phyloP scores from a whole-genome alignment of 306 rosid species.

The Benincasa hispida region DNA sequence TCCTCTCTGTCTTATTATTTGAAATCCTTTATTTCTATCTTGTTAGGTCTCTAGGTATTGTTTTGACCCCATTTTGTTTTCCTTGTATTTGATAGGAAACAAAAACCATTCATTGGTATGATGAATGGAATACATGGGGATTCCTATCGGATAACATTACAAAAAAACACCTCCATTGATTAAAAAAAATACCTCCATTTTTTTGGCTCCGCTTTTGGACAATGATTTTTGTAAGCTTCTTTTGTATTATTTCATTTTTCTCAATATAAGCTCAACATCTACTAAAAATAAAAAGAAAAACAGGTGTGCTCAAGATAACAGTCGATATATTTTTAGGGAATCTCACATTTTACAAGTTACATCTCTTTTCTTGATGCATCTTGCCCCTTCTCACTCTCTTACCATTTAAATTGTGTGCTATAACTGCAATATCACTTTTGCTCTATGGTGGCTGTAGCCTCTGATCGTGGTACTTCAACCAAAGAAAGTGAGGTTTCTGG shows the following conservation, averaged over 20 bases:
- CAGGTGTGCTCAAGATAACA: not conserved
- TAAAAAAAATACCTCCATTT: not conserved
- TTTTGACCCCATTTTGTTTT: not conserved
- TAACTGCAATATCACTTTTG: not conserved
- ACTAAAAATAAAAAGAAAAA: not conserved
- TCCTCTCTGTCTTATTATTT: not conserved
- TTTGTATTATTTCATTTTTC: not conserved
- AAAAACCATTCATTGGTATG: not conserved
- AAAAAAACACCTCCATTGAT: not conserved
- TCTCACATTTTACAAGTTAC: not conserved
- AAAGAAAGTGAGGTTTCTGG: slow-evolving; percentile 24
- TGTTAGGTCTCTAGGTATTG: not conserved
- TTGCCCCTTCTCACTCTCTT: not conserved
- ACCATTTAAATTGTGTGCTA: not conserved
- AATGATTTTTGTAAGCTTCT: not conserved
- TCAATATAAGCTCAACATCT: not conserved
- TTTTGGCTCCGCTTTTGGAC: not conserved
- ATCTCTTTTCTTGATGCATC: not conserved
- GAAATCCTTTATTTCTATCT: not conserved
- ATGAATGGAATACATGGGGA: not conserved
- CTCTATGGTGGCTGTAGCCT: slow-evolving; percentile 13
- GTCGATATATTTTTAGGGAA: not conserved
- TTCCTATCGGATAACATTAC: too few relatives aligned
- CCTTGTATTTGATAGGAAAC: too few relatives aligned
- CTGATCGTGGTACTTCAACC: slow-evolving; percentile 9